Evolutionary conservation across 257 asterid genomes (phyloP), one percentile per base, ranked within the genome.

Genomic region (Nicotiana tabacum): DNA sequence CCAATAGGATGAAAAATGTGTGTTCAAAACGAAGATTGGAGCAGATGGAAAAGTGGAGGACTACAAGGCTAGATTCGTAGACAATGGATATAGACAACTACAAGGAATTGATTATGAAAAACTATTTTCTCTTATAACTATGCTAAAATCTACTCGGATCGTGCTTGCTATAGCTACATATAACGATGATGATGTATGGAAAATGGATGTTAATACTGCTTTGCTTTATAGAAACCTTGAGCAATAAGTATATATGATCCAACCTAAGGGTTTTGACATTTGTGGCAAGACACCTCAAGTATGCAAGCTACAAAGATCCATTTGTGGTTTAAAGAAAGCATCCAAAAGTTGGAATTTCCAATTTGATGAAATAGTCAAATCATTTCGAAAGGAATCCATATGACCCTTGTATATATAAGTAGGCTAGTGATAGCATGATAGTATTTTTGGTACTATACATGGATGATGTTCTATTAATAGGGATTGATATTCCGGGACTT

Each of bases 401-500:
- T 13, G 82, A 78, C 10, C 82, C 82, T 29, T 78, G 55, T 35
- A 24, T 78, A 27, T 78, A 78, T 24, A 24, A 77, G n/a, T 43
- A 48, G 37, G 11, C 13, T 5, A 77, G 11, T 77, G 11, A 13
- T 2, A 53, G 66, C 39, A 8, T 9, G 3, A 17, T 77, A 0
- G 4, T 27, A 12, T 77, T 77, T 9, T 32, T 48, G 2, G 21
- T 55, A 15, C 11, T 76, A 6, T 46, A 76, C 16, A 33, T 76
- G 5, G 35, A 76, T 46, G 64, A n/a, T 15, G 43, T 76, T 6
- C 18, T 43, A 1, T 17, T 76, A 6, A 76, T 48, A 21, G 15
- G 80, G 12, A 48, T 43, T 77, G 81, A 29, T n/a, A 55, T 77
- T 29, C 81, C n/a, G 0, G 12, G 3, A 1, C 30, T 77, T 9